phyloP scores from a whole-genome alignment of 1,284 basidiomycete species.

The Trichosporon faecale region DNA sequence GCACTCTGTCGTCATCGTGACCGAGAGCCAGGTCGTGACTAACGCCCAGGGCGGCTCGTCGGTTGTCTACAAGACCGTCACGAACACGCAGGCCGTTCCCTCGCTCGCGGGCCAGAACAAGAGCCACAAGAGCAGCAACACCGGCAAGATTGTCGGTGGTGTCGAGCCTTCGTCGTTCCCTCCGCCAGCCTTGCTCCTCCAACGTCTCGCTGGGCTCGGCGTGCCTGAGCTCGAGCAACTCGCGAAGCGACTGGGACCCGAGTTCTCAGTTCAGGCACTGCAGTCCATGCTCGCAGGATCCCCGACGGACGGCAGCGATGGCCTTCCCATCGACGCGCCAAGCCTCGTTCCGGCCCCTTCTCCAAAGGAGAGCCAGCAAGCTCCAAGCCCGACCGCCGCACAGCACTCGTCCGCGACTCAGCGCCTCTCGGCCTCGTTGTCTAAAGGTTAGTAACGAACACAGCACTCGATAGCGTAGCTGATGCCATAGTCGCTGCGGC shows the following conservation, averaged over 20 bases:
- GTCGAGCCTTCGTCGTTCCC: too few relatives aligned
- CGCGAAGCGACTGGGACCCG: too few relatives aligned
- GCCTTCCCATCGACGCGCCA: too few relatives aligned
- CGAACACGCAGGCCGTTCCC: not conserved
- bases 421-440: not conserved
- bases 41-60: not conserved
- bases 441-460: not conserved
- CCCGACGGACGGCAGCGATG: too few relatives aligned
- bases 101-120: not conserved
- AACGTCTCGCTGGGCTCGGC: too few relatives aligned
- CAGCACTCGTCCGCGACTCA: not conserved
- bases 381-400: too few relatives aligned
- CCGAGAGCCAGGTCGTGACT: not conserved
- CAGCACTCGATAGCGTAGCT: not conserved
- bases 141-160: slow-evolving; percentile 51
- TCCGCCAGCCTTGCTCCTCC: too few relatives aligned
- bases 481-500: not conserved
- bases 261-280: too few relatives aligned
- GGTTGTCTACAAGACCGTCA: not conserved
- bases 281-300: too few relatives aligned
- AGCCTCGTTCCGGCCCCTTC: too few relatives aligned
- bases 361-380: too few relatives aligned
- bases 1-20: not conserved
- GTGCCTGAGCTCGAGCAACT: too few relatives aligned
- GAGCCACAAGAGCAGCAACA: slow-evolving; percentile 29